Base-by-base conservation (phyloP, 768 basidiomycete genomes). In the Steccherinum ochraceum region DNA sequence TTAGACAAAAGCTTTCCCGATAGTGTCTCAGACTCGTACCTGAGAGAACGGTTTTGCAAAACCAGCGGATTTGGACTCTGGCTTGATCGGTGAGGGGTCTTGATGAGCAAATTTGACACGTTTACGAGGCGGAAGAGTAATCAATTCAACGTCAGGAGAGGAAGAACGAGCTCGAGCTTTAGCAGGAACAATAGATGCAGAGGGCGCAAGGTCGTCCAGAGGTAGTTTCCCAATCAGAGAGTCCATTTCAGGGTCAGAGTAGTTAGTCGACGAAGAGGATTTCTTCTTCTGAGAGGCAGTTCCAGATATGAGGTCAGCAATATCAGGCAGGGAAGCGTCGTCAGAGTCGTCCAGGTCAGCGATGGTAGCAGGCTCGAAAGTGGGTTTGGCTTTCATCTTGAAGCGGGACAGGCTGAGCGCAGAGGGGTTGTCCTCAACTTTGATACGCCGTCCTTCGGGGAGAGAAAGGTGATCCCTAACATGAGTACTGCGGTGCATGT, bases 181-280 rank as follows among this genome's bases (percentile, higher is more conserved):
- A 7, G 21, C 41, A 43, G 41, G 41, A 35, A 35, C 30, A 35
- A 16, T 16, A 7, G 7, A 16, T 16, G 30, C 16, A 35, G 30
- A 7, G 16, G 30, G 7, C 7, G 30, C 30, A 7, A 7, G 7
- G 30, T 35, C 16, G 16, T 35, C 30, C 7, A 35, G 50, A 19
- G 72, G 69, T n/a, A 68, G 52, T 40, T 69, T 58, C 19, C 67
- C 66, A 30, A 77, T 72, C 23, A 78, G 64, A 21, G 68, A 67
- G 55, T 78, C 73, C 40, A 72, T 55, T 50, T 78, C 72, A 12
- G 70, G 62, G 57, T 76, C 68, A 12, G 69, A 69, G 56, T 75
- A 77, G 57, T 64, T 64, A 5, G 64, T 65, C 30, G 30, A 35
- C 7, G 30, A 16, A 4, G 69, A 65, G 23, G 67, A 61, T 10